Base-by-base conservation (phyloP, 1,284 basidiomycete species). In the Naganishia cerealis region DNA sequence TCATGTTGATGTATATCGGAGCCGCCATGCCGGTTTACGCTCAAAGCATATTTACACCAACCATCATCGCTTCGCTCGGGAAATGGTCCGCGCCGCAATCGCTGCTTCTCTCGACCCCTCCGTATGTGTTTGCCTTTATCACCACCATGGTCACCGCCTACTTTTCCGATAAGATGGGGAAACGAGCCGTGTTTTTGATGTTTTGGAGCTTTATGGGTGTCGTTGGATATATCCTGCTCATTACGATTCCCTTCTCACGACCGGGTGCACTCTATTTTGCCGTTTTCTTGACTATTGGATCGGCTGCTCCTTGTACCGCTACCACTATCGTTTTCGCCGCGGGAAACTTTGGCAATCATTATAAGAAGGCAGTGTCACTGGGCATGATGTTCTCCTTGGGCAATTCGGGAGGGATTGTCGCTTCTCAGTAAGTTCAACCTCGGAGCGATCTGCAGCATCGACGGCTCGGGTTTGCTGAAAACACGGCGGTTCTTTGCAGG, bases 71-170 rank as follows among this genome's bases (percentile, higher is more conserved):
- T 1, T 65, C 73, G 15, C 78, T 83, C 21, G 82, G 81, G 43
- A 75, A 65, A 29, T 83, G 76, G 72, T 73, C 77, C 0, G 73
- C 73, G 0, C 67, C 80, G 6, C 79, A 82, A 69, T 79, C 81
- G 8, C 76, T 81, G 36, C 77, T 82, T 2, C 74, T 82, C 26
- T 77, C 76, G 38, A 78, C 79, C 8, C 81, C 82, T 53, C 80
- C 83, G 21, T 84, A 83, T 72, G 82, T 80, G 24, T 73, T 82
- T 40, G 81, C 80, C 16, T 83, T 83, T 75, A 74, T 81, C 72
- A 81, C 81, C 13, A 84, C 82, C 29, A 74, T 83, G 66, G 62
- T 67, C 16, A 81, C 80, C 0, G 82, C 82, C 29, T 78, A 73
- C 67, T 50, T 78, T 26, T 78, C 77, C 29, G 83, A 84, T 74